Evolutionary conservation across 2,329 filamentous ascomycete species (phyloP).

Genomic region (Monosporascus ibericus): DNA sequence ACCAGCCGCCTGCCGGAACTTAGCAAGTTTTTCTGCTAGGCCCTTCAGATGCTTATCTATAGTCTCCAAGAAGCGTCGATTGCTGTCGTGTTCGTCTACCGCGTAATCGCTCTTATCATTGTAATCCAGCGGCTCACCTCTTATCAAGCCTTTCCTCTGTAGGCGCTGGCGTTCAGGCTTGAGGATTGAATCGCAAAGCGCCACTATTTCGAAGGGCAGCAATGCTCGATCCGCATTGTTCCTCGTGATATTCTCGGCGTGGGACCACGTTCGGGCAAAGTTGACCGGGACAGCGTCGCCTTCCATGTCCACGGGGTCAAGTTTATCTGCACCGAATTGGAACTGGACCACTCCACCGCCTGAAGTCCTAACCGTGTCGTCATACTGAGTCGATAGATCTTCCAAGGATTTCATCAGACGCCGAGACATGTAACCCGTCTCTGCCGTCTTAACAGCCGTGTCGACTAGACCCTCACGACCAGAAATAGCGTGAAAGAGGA

Average conservation of each 20-base stretch:
- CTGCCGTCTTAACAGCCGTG: slow-evolving; percentile 97
- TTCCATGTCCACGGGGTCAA: slow-evolving; percentile 98
- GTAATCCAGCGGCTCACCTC: slow-evolving; percentile 59
- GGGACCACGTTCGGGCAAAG: slow-evolving; percentile 85
- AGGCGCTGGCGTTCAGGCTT: slow-evolving; percentile 62
- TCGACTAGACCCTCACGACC: slow-evolving; percentile 97
- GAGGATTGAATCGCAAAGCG: slow-evolving; percentile 62
- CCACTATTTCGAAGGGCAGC: slow-evolving; percentile 65
- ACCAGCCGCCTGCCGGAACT: slow-evolving; percentile 44
- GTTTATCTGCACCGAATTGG: slow-evolving; percentile 90
- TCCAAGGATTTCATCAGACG: slow-evolving; percentile 97
- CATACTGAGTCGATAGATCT: slow-evolving; percentile 88
- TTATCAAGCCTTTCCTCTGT: slow-evolving; percentile 53
- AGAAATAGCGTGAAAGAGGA: slow-evolving; percentile 97
- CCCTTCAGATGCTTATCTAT: slow-evolving; percentile 66
- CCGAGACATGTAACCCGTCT: slow-evolving; percentile 98
- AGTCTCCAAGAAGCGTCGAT: slow-evolving; percentile 72
- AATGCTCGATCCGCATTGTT: slow-evolving; percentile 69
- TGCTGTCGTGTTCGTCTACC: slow-evolving; percentile 76
- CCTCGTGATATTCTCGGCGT: slow-evolving; percentile 71
- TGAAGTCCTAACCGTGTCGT: slow-evolving; percentile 90
- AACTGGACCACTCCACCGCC: slow-evolving; percentile 88
- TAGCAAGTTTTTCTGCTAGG: slow-evolving; percentile 55
- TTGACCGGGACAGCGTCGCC: slow-evolving; percentile 87
- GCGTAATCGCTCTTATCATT: slow-evolving; percentile 61